Conservation (phyloP, 768 basidiomycete species). For the Mycena chlorophos region DNA sequence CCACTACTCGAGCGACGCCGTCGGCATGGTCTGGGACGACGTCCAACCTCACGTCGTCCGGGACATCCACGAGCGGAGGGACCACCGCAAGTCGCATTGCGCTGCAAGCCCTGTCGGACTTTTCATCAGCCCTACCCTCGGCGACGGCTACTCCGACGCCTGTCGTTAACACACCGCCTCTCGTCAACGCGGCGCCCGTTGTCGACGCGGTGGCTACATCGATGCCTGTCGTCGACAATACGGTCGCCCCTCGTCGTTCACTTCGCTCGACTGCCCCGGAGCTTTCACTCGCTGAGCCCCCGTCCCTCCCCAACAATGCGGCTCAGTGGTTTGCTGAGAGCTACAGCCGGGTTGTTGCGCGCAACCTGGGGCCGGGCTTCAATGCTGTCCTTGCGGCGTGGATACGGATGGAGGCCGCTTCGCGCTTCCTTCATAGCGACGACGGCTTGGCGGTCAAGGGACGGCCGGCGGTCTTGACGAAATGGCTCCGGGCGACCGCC, state of each 20-base stretch:
- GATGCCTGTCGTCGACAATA: too few species aligned
- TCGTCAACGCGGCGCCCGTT: too few species aligned
- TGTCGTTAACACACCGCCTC: too few species aligned
- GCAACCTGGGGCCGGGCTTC: conserved; percentile 1
- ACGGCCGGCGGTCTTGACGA: neutral
- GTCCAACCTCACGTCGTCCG: too few species aligned
- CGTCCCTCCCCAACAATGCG: neutral
- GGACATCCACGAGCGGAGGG: too few species aligned
- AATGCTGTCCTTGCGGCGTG: neutral
- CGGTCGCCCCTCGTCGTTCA: neutral
- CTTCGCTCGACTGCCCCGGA: neutral
- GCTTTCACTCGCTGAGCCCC: neutral
- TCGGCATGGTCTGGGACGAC: too few species aligned
- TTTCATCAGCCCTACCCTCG: too few species aligned
- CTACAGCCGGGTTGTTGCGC: neutral
- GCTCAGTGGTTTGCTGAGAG: neutral
- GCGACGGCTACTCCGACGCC: too few species aligned
- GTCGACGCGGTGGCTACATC: too few species aligned
- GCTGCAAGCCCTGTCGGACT: too few species aligned
- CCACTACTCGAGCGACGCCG: too few species aligned
- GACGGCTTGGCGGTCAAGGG: neutral
- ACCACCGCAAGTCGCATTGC: too few species aligned
- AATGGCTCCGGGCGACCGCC: neutral
- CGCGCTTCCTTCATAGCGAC: neutral
- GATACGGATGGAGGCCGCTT: conserved; percentile 2